These are phyloP conservation scores for Meira miltonrushii DNA, from an alignment of 1,284 basidiomycete genomes.

Conservation along the genomic window DNA sequence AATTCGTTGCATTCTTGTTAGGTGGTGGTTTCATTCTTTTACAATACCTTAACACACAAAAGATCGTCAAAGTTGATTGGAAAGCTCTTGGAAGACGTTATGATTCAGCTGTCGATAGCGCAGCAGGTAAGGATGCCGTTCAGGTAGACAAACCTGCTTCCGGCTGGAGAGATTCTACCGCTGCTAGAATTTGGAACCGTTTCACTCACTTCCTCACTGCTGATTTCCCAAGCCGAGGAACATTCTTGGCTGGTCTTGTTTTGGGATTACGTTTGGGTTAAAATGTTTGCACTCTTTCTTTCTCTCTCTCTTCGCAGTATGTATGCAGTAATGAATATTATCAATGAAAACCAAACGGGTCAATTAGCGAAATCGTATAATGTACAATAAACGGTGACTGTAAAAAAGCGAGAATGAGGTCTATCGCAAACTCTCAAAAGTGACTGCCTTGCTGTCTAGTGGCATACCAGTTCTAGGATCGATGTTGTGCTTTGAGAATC, in stretches of 20 bases:
- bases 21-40: constrained; percentile 57
- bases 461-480: constrained; percentile 47
- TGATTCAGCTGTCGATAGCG: constrained; percentile 67
- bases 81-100: constrained; percentile 59
- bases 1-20: constrained; percentile 71
- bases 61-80: constrained; percentile 76
- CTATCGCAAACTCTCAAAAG: constrained; percentile 18
- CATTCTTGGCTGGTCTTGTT: constrained; percentile 57
- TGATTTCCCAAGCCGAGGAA: constrained; percentile 72
- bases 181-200: constrained; percentile 64
- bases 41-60: constrained; percentile 42
- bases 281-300: constrained; percentile 6
- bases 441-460: constrained; percentile 45
- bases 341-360: not conserved
- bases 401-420: not conserved
- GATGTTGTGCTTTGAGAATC: constrained; percentile 35
- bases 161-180: constrained; percentile 14
- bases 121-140: constrained; percentile 52
- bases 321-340: not conserved
- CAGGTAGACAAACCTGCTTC: constrained; percentile 4
- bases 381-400: not conserved
- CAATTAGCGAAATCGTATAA: not conserved
- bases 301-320: not conserved
- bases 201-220: constrained; percentile 79
- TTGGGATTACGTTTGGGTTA: constrained; percentile 58